These are phyloP conservation scores for Penicillium sclerotiorum DNA, from an alignment of 2,329 filamentous ascomycete genomes.

Conservation along the genomic window DNA sequence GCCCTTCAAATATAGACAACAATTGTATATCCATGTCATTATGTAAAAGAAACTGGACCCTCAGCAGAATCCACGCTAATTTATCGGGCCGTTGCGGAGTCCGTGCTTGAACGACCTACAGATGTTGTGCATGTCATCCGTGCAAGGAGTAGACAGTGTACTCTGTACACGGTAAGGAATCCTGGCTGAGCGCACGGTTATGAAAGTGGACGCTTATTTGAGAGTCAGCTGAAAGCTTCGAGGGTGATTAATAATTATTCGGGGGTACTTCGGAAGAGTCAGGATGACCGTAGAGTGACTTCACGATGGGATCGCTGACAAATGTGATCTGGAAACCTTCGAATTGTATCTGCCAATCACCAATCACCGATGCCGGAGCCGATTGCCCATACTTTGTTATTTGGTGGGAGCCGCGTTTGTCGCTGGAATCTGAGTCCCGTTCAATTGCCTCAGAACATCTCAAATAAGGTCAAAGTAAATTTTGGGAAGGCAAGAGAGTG, in stretches of 20 bases:
- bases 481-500: background rate
- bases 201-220: too few species aligned
- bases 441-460: background rate
- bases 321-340: too few species aligned
- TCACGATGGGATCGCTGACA: conserved; percentile 10
- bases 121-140: background rate
- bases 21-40: too few species aligned
- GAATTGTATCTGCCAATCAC: background rate
- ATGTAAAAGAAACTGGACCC: background rate
- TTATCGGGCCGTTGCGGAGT: conserved; percentile 1
- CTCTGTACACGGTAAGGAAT: background rate
- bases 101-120: background rate
- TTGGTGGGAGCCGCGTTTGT: conserved; percentile 15
- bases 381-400: background rate
- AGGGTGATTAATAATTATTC: conserved; percentile 7
- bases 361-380: conserved; percentile 12
- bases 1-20: too few species aligned
- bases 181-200: background rate
- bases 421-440: conserved; percentile 8
- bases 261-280: conserved; percentile 11
- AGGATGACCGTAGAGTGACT: conserved; percentile 11
- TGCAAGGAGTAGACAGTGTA: too few species aligned
- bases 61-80: background rate
- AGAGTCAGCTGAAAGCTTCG: too few species aligned
- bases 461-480: background rate